These are phyloP conservation scores for Thermoascus crustaceus DNA, from an alignment of 2,329 filamentous ascomycete genomes.

Conservation along the genomic window DNA sequence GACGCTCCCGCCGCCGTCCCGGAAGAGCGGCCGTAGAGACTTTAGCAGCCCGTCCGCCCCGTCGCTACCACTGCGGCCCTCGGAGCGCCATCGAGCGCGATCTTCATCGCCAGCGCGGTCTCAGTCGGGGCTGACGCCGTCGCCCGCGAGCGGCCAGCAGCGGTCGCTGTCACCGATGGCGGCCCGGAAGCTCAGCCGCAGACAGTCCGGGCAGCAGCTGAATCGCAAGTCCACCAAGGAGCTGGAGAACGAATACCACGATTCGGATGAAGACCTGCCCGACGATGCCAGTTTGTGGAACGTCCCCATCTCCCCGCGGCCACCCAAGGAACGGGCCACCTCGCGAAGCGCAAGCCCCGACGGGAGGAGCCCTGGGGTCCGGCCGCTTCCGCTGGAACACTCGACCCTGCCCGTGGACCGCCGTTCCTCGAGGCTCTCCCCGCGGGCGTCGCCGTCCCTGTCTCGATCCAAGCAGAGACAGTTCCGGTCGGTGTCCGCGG, in stretches of 20 bases:
- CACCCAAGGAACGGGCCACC: slow-evolving; percentile 30
- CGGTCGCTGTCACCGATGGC: slow-evolving; percentile 2
- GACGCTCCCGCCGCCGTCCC: slow-evolving; percentile 14
- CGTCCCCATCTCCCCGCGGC: slow-evolving; percentile 41
- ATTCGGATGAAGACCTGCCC: slow-evolving; percentile 43
- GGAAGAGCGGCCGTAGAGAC: slow-evolving; percentile 4
- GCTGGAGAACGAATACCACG: slow-evolving; percentile 43
- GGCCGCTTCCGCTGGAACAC: slow-evolving; percentile 37
- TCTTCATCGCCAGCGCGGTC: slow-evolving; percentile 8
- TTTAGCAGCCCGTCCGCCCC: slow-evolving; percentile 9
- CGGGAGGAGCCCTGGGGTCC: slow-evolving; percentile 29
- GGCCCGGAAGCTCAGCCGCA: slow-evolving; percentile 20
- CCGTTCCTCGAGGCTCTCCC: slow-evolving; percentile 10
- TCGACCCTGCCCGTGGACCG: slow-evolving; percentile 15
- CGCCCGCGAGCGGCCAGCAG: slow-evolving; percentile 18
- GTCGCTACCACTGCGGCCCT: slow-evolving; percentile 16
- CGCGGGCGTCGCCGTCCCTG: slow-evolving; percentile 21
- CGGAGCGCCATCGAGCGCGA: slow-evolving; percentile 6
- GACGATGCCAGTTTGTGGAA: slow-evolving; percentile 45
- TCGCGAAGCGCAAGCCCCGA: slow-evolving; percentile 37
- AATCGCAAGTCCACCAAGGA: slow-evolving; percentile 41
- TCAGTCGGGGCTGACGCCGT: slow-evolving; percentile 18
- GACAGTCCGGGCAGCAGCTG: slow-evolving; percentile 38
- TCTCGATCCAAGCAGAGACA: slow-evolving; percentile 16
- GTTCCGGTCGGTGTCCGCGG: slow-evolving; percentile 28